phyloP scores from a whole-genome alignment of 1,284 basidiomycete species.

The Meira miltonrushii region DNA sequence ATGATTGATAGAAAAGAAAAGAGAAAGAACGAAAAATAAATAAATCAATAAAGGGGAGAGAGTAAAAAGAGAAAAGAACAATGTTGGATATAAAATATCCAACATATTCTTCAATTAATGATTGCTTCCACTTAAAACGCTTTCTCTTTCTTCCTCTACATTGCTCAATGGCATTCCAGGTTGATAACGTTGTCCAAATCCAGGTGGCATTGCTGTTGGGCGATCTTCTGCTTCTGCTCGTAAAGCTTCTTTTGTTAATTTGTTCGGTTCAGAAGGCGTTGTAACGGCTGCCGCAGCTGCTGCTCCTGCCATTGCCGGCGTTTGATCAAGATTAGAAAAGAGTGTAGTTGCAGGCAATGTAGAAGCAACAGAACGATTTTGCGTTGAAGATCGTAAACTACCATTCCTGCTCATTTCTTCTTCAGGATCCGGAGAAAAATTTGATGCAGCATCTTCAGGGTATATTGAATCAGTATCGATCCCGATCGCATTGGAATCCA shows the following conservation, averaged over 20 bases:
- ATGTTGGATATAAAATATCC: not conserved
- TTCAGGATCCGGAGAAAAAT: conserved; percentile 17
- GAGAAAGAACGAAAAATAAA: conserved; percentile 1
- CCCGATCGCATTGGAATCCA: conserved; percentile 9
- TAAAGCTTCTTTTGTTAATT: conserved; percentile 4
- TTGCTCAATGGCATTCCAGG: conserved; percentile 45
- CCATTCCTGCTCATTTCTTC: conserved; percentile 2
- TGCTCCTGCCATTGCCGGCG: not conserved
- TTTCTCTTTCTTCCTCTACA: conserved; percentile 39
- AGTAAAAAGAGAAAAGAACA: not conserved
- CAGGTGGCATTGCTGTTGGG: not conserved
- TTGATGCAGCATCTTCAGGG: conserved; percentile 40
- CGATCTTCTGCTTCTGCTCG: conserved; percentile 18
- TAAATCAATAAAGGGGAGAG: not conserved
- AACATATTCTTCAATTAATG: not conserved
- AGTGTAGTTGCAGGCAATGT: not conserved
- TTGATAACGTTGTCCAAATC: conserved; percentile 34
- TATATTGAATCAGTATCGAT: conserved; percentile 33
- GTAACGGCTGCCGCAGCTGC: not conserved
- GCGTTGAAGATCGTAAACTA: conserved; percentile 6
- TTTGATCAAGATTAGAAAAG: not conserved
- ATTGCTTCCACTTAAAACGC: conserved; percentile 25
- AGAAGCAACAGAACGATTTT: not conserved
- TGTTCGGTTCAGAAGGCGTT: not conserved
- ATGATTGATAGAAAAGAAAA: not conserved